Evolutionary conservation across 768 basidiomycete genomes (phyloP).

Genomic region (Boletus insuetus): DNA sequence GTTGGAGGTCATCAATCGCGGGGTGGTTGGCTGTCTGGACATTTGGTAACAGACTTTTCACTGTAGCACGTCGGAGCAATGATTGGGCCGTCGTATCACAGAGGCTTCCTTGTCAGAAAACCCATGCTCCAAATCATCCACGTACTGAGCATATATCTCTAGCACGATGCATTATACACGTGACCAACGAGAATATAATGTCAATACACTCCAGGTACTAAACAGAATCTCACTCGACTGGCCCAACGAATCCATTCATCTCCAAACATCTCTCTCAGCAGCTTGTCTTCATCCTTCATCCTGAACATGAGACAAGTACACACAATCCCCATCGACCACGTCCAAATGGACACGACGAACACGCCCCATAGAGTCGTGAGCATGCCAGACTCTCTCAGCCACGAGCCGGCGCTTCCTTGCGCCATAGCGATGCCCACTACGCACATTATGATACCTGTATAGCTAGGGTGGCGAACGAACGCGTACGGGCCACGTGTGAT

Average conservation of each 20-base stretch:
- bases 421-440: not conserved
- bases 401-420: not conserved
- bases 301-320: not conserved
- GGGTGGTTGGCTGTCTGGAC: slow-evolving; percentile 2
- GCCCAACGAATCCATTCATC: slow-evolving; percentile 6
- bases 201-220: slow-evolving; percentile 2
- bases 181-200: too few species aligned
- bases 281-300: slow-evolving; percentile 3
- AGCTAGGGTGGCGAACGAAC: slow-evolving; percentile 4
- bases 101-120: too few species aligned
- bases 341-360: not conserved
- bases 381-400: slow-evolving; percentile 5
- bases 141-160: too few species aligned
- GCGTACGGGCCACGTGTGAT: not conserved
- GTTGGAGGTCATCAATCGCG: slow-evolving; percentile 6
- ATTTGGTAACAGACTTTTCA: not conserved
- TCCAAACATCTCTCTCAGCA: slow-evolving; percentile 4
- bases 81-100: too few species aligned
- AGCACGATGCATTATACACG: too few species aligned
- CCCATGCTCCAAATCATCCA: too few species aligned
- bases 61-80: too few species aligned
- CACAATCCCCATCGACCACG: not conserved
- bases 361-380: not conserved
- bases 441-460: not conserved
- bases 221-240: not conserved